These are phyloP conservation scores for Agaricus subrufescens DNA, from an alignment of 768 basidiomycete species.

Conservation along the genomic window DNA sequence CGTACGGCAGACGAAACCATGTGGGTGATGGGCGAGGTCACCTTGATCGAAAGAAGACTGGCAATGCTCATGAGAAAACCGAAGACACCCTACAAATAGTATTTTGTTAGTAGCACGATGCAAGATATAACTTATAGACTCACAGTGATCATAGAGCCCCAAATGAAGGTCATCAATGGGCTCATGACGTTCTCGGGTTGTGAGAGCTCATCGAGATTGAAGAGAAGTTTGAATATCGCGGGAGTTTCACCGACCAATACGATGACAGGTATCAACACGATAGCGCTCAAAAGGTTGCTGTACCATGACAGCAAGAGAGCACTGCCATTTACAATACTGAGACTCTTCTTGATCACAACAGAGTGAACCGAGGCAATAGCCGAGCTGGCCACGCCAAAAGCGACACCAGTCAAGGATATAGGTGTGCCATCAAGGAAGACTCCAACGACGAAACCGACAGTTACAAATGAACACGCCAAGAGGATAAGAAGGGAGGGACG, in stretches of 20 bases:
- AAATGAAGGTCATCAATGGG: slow-evolving; percentile 61
- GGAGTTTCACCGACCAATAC: slow-evolving; percentile 73
- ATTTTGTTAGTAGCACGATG: not conserved
- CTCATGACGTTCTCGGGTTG: slow-evolving; percentile 35
- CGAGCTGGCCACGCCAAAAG: slow-evolving; percentile 81
- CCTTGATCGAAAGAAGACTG: slow-evolving; percentile 90
- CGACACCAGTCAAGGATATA: slow-evolving; percentile 59
- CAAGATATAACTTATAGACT: slow-evolving; percentile 18
- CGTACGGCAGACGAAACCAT: slow-evolving; percentile 96
- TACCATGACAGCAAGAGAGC: slow-evolving; percentile 90
- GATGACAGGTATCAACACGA: slow-evolving; percentile 69
- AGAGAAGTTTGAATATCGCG: slow-evolving; percentile 57
- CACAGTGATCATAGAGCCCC: slow-evolving; percentile 78
- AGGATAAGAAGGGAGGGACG: slow-evolving; percentile 76
- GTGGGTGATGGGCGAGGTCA: slow-evolving; percentile 96
- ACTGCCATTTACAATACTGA: slow-evolving; percentile 76
- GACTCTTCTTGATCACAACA: slow-evolving; percentile 87
- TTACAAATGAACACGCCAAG: slow-evolving; percentile 74
- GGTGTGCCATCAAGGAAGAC: slow-evolving; percentile 72
- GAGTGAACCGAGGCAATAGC: slow-evolving; percentile 88
- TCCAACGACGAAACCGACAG: slow-evolving; percentile 87
- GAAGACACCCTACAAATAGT: slow-evolving; percentile 56
- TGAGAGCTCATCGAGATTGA: slow-evolving; percentile 34
- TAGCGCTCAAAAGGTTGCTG: slow-evolving; percentile 76
- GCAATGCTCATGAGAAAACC: slow-evolving; percentile 96